Percentiles rank a stretch among this genome's conserved stretches.
phyloP scores from a whole-genome alignment of 768 basidiomycete species.

The Arthromyces matolae region DNA sequence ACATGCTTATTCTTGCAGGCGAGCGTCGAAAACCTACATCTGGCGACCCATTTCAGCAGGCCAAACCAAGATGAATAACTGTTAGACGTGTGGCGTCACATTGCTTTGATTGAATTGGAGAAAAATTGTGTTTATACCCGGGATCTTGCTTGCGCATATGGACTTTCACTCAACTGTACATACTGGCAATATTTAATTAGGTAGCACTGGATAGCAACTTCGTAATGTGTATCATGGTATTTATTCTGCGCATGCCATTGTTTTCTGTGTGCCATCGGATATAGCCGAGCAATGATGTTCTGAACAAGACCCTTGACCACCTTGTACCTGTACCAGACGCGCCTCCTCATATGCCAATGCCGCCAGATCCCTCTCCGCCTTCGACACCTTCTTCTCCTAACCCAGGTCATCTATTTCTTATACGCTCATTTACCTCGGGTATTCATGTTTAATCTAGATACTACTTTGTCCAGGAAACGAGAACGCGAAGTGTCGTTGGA shows the following conservation, averaged over 20 bases:
- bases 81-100: too few species aligned
- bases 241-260: not conserved
- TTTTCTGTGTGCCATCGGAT: conserved; percentile 25
- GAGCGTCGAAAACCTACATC: conserved; percentile 37
- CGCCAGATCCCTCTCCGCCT: conserved; percentile 27
- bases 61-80: conserved; percentile 1
- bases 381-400: conserved; percentile 46
- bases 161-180: not conserved
- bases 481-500: conserved; percentile 78
- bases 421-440: too few species aligned
- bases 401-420: conserved; percentile 34
- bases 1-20: conserved; percentile 43
- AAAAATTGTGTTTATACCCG: not conserved
- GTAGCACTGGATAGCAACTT: conserved; percentile 1
- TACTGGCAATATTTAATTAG: not conserved
- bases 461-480: conserved; percentile 62
- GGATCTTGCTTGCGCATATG: too few species aligned
- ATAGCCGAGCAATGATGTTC: conserved; percentile 30
- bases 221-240: not conserved
- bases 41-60: conserved; percentile 10
- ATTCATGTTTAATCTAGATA: conserved; percentile 35
- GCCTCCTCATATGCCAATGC: conserved; percentile 13
- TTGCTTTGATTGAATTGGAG: not conserved
- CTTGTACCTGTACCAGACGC: conserved; percentile 13
- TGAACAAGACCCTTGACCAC: conserved; percentile 13